These are phyloP conservation scores for Sphaerostilbella broomeana DNA, from an alignment of 2,329 filamentous ascomycete species.

Conservation along the genomic window DNA sequence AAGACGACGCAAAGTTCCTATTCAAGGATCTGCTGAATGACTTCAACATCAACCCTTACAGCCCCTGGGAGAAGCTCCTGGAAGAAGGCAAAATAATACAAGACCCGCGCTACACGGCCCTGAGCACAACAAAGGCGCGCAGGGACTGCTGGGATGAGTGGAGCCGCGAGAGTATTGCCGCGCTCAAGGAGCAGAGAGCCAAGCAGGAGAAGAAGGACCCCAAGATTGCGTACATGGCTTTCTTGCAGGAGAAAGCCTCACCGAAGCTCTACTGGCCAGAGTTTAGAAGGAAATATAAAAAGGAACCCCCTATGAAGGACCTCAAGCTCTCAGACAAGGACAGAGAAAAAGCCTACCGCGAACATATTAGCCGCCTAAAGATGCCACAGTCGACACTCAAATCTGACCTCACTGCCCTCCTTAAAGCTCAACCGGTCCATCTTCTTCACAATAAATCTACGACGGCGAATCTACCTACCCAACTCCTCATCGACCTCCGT, in stretches of 20 bases:
- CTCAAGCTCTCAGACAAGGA: slow-evolving; percentile 65
- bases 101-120: slow-evolving; percentile 78
- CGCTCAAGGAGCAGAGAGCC: slow-evolving; percentile 64
- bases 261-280: slow-evolving; percentile 96
- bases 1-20: slow-evolving; percentile 67
- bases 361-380: slow-evolving; percentile 62
- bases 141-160: slow-evolving; percentile 80
- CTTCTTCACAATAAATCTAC: slow-evolving; percentile 54
- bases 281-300: slow-evolving; percentile 85
- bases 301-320: slow-evolving; percentile 74
- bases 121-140: slow-evolving; percentile 73
- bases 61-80: slow-evolving; percentile 83
- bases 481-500: slow-evolving; percentile 59
- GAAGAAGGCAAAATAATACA: slow-evolving; percentile 77
- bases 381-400: slow-evolving; percentile 60
- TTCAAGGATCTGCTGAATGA: slow-evolving; percentile 87
- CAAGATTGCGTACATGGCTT: slow-evolving; percentile 69
- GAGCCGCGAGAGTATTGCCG: slow-evolving; percentile 68
- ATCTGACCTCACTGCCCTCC: slow-evolving; percentile 58
- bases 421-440: slow-evolving; percentile 54
- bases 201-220: slow-evolving; percentile 78
- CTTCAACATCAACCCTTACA: slow-evolving; percentile 75
- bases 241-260: slow-evolving; percentile 75
- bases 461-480: slow-evolving; percentile 51
- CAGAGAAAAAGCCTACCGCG: slow-evolving; percentile 71